Base-by-base conservation (phyloP, 345 rosid species). In the Isatis tinctoria region DNA sequence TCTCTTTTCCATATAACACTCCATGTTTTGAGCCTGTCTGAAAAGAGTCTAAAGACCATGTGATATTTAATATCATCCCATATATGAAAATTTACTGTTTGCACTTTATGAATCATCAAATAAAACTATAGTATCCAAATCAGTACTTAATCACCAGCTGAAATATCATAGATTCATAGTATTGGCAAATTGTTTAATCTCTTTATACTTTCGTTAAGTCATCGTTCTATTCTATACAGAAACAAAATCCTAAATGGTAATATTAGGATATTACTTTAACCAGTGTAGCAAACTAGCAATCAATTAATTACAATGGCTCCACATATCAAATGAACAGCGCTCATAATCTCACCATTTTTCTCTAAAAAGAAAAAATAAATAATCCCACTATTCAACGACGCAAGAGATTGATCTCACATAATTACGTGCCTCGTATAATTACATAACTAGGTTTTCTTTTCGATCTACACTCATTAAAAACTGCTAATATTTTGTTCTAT, bases 11-110 rank as follows among this genome's bases (percentile, higher is more conserved):
- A 28, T 62, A 62, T 27, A 47, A 56, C 75, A 64, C 80, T 76
- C 70, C 75, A 76, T 76, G 52, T 76, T 54, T 69, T 54, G 75
- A 76, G 70, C 14, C n/a, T 18, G 57, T 75, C 64, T 51, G 11
- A 8, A 52, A 75, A 53, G 53, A 63, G 26, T 24, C 20, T 20
- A 41, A 59, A 56, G 57, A 56, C 22, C 60, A 74, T 74, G 73
- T 67, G 65, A n/a, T 52, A 65, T 65, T 22, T 44, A 41, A 52
- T 61, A 30, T 49, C 14, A 60, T 43, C 44, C 10, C 48, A 54
- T 6, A 26, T 65, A 65, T 20, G 30, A 20, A 39, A 6, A 37
- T 20, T 58, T 14, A 20, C 8, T 45, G 58, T 70, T 44, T 70
- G 8, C 7, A 57, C n/a, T 48, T 18, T 59, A 20, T 33, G 17